These are phyloP conservation scores for baker's yeast (Saccharomyces cerevisiae) DNA, from an alignment of 805 yeast genomes.

Conservation along the genomic window DNA sequence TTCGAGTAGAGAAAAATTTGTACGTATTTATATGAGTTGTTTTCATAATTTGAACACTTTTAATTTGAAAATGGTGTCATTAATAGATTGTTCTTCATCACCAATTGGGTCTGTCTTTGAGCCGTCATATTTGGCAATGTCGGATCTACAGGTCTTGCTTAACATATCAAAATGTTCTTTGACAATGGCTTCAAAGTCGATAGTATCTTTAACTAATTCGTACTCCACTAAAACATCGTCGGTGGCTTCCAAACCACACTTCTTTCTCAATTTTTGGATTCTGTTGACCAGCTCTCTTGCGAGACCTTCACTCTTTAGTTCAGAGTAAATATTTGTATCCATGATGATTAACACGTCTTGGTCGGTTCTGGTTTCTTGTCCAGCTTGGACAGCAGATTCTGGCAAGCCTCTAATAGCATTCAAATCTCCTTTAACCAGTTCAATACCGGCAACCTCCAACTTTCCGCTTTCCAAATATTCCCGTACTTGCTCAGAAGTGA, in stretches of 20 bases:
- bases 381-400: slow-evolving; percentile 51
- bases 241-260: slow-evolving; percentile 87
- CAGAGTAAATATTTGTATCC: slow-evolving; percentile 82
- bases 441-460: slow-evolving; percentile 82
- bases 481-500: slow-evolving; percentile 78
- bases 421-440: slow-evolving; percentile 78
- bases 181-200: slow-evolving; percentile 55
- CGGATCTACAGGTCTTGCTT: slow-evolving; percentile 65
- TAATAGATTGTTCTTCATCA: slow-evolving; percentile 80
- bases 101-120: slow-evolving; percentile 51
- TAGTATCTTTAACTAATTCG: slow-evolving; percentile 51
- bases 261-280: slow-evolving; percentile 94
- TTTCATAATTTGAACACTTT: slow-evolving; percentile 61
- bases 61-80: slow-evolving; percentile 70
- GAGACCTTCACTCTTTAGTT: slow-evolving; percentile 84
- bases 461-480: slow-evolving; percentile 62
- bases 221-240: slow-evolving; percentile 90
- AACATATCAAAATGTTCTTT: slow-evolving; percentile 58
- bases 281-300: slow-evolving; percentile 96
- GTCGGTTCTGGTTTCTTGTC: slow-evolving; percentile 81
- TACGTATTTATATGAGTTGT: background rate
- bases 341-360: slow-evolving; percentile 83
- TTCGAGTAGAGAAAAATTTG: background rate
- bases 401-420: slow-evolving; percentile 86
- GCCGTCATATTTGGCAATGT: slow-evolving; percentile 36